These are phyloP conservation scores for Bondarzewia mesenterica DNA, from an alignment of 1,284 basidiomycete species.

Conservation along the genomic window DNA sequence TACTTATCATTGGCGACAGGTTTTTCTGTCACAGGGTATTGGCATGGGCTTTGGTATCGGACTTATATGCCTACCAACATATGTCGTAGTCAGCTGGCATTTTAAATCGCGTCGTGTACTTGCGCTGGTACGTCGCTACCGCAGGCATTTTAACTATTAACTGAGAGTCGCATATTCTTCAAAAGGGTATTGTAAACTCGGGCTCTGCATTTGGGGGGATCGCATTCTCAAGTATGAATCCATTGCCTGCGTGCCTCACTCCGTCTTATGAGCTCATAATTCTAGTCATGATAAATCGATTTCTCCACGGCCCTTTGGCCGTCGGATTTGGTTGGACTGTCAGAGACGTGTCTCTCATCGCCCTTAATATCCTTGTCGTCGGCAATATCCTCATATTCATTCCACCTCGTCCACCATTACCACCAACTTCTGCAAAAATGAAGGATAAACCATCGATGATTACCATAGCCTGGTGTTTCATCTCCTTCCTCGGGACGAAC, in stretches of 20 bases:
- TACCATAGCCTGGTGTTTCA: not conserved
- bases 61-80: not conserved
- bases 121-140: not conserved
- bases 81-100: not conserved
- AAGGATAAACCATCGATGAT: not conserved
- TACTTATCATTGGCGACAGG: not conserved
- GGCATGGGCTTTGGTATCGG: not conserved
- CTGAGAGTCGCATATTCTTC: too few relatives aligned
- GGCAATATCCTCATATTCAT: not conserved
- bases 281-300: not conserved
- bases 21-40: not conserved
- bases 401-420: not conserved
- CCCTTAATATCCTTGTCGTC: not conserved
- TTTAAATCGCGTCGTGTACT: not conserved
- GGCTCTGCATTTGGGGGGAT: not conserved
- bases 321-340: not conserved
- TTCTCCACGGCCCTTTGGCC: not conserved
- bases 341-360: not conserved
- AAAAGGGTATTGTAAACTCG: not conserved
- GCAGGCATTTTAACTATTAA: too few relatives aligned
- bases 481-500: not conserved
- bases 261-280: not conserved
- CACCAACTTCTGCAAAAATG: not conserved
- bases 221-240: not conserved
- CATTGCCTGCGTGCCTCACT: too few relatives aligned